Percentiles rank a stretch among this genome's conserved stretches.
Evolutionary conservation across 1,139 yeast species (phyloP).

Genomic region (Protomyces lactucae-debilis): DNA sequence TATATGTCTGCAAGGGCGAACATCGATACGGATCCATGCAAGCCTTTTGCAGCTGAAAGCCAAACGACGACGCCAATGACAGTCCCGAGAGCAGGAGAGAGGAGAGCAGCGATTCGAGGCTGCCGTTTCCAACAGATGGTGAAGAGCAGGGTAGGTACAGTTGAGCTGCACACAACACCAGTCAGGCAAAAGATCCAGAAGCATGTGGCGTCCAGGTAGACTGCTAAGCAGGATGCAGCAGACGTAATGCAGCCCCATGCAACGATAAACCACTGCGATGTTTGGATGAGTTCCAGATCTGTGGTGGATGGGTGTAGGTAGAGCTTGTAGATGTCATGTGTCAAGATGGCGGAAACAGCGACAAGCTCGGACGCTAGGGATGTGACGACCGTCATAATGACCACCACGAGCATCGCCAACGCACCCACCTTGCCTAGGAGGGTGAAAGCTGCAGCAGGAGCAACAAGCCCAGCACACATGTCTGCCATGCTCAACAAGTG

Average conservation of each 20-base stretch:
- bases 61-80: slow-evolving; percentile 41
- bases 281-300: slow-evolving; percentile 43
- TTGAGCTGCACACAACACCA: slow-evolving; percentile 36
- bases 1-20: slow-evolving; percentile 37
- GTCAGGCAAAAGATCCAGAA: slow-evolving; percentile 40
- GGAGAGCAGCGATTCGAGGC: slow-evolving; percentile 30
- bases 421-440: slow-evolving; percentile 48
- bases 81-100: slow-evolving; percentile 37
- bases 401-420: slow-evolving; percentile 45
- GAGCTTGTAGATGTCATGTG: slow-evolving; percentile 48
- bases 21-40: slow-evolving; percentile 31
- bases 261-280: slow-evolving; percentile 32
- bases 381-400: slow-evolving; percentile 50
- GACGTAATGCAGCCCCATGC: slow-evolving; percentile 23
- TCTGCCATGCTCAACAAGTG: slow-evolving; percentile 34
- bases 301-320: slow-evolving; percentile 46
- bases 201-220: slow-evolving; percentile 38
- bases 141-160: slow-evolving; percentile 37
- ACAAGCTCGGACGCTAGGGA: slow-evolving; percentile 50
- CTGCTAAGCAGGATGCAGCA: slow-evolving; percentile 35
- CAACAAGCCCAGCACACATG: slow-evolving; percentile 44
- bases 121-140: slow-evolving; percentile 45
- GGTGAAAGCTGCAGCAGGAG: slow-evolving; percentile 46
- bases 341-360: slow-evolving; percentile 47
- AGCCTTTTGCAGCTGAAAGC: slow-evolving; percentile 34